Evolutionary conservation across 2,329 filamentous ascomycete species (phyloP), one percentile per base, ranked within the genome.

Genomic region (Aspergillus flavus): DNA sequence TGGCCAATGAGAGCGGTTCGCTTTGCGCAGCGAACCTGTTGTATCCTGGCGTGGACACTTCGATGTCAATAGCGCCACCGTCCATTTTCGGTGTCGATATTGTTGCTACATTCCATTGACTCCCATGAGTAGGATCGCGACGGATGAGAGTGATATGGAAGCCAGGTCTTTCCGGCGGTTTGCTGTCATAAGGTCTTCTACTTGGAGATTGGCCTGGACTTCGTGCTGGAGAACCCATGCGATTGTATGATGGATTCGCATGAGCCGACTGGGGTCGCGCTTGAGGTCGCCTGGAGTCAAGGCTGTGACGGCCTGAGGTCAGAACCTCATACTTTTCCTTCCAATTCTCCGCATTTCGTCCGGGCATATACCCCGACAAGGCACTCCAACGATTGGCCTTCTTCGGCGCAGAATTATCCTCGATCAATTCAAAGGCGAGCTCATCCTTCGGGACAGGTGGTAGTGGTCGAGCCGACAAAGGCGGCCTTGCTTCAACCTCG

Each of bases 61-160:
- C 85, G 12, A 89, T 80, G 45, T 83, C 81, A 60, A 84, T 80
- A 2, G 74, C 61, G 41, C 73, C 71, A 57, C 68, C 70, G 57
- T 73, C 74, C 61, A 70, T 66, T 41, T 65, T 71, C 41, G 72
- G 71, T 50, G 76, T 79, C 48, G 83, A 84, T 56, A 93, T 84
- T 60, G 83, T 87, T 26, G 88, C 91, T 14, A 93, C 84, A 71
- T 93, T 93, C 90, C 90, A 93, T 75, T 93, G 91, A 60, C 83
- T 83, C 9, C 87, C 87, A 10, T 88, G 86, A 26, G 84, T 82
- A 1, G 89, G 89, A 73, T 93, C 89, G 66, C 91, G 86, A n/a
- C 91, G 88, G 69, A 93, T 92, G 16, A 94, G 76, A 0, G 87
- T 89, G 53, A 83, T 75, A 60, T 75, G 73, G 58, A 80, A 80